phyloP scores from a whole-genome alignment of 2,329 filamentous ascomycete species.

The Lasiodiplodia gonubiensis region DNA sequence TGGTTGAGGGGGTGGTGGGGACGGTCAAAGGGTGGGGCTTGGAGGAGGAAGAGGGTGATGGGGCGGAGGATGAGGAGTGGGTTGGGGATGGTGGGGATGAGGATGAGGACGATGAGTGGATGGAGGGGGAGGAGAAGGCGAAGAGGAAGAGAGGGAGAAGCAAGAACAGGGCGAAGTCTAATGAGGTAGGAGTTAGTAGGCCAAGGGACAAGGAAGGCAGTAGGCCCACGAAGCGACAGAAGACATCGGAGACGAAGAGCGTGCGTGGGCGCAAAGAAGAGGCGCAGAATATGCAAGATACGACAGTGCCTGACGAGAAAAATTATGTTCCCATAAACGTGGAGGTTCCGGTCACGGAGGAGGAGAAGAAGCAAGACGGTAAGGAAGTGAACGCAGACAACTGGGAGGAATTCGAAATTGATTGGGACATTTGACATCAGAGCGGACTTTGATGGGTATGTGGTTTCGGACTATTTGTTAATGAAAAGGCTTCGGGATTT shows the following conservation, averaged over 20 bases:
- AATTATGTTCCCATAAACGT: not conserved
- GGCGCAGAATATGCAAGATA: not conserved
- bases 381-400: not conserved
- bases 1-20: not conserved
- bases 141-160: not conserved
- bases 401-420: constrained; percentile 14
- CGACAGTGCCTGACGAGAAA: not conserved
- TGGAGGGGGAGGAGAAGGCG: not conserved
- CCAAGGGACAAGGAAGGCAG: not conserved
- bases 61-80: constrained; percentile 3
- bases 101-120: not conserved
- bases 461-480: not conserved
- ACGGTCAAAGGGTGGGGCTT: not conserved
- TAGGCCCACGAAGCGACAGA: not conserved
- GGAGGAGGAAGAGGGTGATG: not conserved
- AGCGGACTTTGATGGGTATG: not conserved
- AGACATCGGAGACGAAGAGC: not conserved
- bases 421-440: constrained; percentile 2
- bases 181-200: too few species aligned
- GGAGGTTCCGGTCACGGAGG: not conserved
- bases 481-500: not conserved
- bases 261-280: not conserved
- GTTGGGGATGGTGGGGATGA: not conserved
- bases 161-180: not conserved
- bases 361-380: not conserved